These are phyloP conservation scores for Eucalyptus guilfoylei DNA, from an alignment of 345 rosid species.

Conservation along the genomic window DNA sequence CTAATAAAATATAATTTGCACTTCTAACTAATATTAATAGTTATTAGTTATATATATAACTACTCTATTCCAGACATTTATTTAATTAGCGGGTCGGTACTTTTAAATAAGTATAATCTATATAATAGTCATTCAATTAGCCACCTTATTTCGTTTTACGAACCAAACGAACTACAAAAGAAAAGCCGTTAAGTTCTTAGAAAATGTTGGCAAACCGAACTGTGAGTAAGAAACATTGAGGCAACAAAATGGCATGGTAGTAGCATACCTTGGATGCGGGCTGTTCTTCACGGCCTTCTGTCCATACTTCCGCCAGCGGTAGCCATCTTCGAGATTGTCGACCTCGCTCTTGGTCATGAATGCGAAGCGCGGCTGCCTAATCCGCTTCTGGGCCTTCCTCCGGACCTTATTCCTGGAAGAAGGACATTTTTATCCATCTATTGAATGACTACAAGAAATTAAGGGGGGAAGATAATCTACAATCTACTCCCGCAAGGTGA, in stretches of 20 bases:
- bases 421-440: background rate
- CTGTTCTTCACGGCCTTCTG: conserved; percentile 91
- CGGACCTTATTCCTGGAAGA: conserved; percentile 34
- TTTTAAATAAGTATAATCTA: background rate
- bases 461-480: background rate
- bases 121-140: background rate
- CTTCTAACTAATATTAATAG: background rate
- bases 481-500: background rate
- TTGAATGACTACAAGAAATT: background rate
- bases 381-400: conserved; percentile 72
- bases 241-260: background rate
- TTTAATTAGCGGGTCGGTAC: background rate
- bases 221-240: background rate
- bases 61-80: background rate
- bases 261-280: conserved; percentile 68
- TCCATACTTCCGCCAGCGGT: conserved; percentile 25
- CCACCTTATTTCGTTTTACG: background rate
- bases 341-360: conserved; percentile 93
- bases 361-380: conserved; percentile 71
- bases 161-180: background rate
- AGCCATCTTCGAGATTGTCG: conserved; percentile 92
- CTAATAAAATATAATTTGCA: background rate
- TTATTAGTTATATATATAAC: background rate
- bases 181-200: background rate
- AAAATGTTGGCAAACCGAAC: background rate